A percentile compares a stretch with the other conserved stretches of the same genome.
Evolutionary conservation across 371 early-diverging fungal genomes (phyloP).

Genomic region (Basidiobolus heterosporus): DNA sequence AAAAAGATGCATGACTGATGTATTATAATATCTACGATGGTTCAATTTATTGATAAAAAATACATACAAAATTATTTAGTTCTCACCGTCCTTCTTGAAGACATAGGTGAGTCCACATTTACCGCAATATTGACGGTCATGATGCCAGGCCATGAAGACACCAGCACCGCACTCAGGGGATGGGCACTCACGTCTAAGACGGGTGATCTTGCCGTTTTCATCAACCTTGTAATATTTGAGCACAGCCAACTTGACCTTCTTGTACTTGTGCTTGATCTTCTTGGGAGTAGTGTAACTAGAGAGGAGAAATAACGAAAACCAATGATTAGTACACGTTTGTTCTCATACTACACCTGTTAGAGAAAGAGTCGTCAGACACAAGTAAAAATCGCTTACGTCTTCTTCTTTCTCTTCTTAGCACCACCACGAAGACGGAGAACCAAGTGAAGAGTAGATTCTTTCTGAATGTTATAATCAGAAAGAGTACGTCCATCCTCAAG

Average conservation of each 20-base stretch:
- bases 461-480: conserved; percentile 76
- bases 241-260: conserved; percentile 94
- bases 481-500: conserved; percentile 81
- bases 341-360: not conserved
- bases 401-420: conserved; percentile 98
- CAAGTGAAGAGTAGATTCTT: conserved; percentile 66
- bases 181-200: conserved; percentile 94
- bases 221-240: conserved; percentile 97
- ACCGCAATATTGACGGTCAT: conserved; percentile 90
- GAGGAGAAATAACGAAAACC: not conserved
- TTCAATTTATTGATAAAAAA: no score
- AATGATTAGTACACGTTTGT: not conserved
- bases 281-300: conserved; percentile 90
- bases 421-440: conserved; percentile 80
- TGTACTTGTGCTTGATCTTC: conserved; percentile 97
- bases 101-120: conserved; percentile 36
- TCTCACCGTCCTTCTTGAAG: conserved; percentile 17
- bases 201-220: conserved; percentile 89
- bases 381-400: conserved; percentile 29
- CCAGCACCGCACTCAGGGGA: conserved; percentile 91
- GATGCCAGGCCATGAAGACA: conserved; percentile 95
- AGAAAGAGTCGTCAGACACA: conserved; percentile 5
- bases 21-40: no score
- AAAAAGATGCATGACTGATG: no score
- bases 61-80: no score